phyloP scores from a whole-genome alignment of 352 stramenopile genomes.

The Globisporangium nodosum region DNA sequence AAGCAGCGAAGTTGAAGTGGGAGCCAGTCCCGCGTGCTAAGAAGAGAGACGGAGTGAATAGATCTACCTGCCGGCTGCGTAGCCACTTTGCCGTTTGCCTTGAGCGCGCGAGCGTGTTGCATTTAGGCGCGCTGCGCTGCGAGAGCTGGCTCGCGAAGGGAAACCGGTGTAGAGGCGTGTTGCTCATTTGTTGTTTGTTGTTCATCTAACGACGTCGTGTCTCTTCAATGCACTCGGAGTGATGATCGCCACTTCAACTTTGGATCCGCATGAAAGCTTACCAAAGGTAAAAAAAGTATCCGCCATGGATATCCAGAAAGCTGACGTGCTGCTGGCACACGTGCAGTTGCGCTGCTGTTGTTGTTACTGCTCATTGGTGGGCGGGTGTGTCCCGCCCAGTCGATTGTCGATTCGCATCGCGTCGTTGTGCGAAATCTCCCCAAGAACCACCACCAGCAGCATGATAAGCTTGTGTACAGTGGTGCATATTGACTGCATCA shows the following conservation, averaged over 20 bases:
- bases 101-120: too few relatives aligned
- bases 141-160: not conserved
- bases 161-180: not conserved
- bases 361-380: not conserved
- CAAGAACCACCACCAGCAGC: not conserved
- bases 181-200: not conserved
- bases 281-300: not conserved
- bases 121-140: not conserved
- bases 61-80: not conserved
- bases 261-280: not conserved
- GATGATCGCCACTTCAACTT: conserved; percentile 1
- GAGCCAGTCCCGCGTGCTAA: too few relatives aligned
- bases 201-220: not conserved
- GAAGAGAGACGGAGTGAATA: not conserved
- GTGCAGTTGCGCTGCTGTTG: not conserved
- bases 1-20: not conserved
- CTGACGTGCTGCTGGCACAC: not conserved
- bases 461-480: too few relatives aligned
- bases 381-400: not conserved
- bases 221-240: conserved; percentile 9
- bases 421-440: not conserved
- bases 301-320: not conserved
- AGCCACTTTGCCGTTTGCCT: not conserved
- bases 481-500: not conserved
- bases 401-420: conserved; percentile 13